Evolutionary conservation across 768 basidiomycete species (phyloP).

Genomic region (Podaxis sp.): DNA sequence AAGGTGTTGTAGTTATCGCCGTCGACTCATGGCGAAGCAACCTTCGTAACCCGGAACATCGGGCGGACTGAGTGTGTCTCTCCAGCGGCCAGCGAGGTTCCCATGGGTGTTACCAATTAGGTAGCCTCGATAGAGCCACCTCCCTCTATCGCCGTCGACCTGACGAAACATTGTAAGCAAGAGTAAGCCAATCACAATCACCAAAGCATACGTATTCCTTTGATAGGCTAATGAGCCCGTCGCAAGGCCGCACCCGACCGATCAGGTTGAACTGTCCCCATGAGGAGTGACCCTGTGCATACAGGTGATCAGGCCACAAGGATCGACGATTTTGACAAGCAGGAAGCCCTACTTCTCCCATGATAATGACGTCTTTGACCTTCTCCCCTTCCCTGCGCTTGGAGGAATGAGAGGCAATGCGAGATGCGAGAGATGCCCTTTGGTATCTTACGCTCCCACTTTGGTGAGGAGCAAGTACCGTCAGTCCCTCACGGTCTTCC

Average conservation of each 20-base stretch:
- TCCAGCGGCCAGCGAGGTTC: constrained; percentile 79
- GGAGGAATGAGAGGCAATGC: background rate
- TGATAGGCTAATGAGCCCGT: constrained; percentile 76
- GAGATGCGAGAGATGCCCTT: constrained; percentile 19
- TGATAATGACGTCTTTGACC: constrained; percentile 56
- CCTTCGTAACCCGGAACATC: constrained; percentile 77
- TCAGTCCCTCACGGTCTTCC: constrained; percentile 44
- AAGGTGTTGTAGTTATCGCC: constrained; percentile 31
- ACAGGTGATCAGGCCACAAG: constrained; percentile 4
- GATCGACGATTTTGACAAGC: background rate
- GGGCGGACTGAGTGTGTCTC: constrained; percentile 71
- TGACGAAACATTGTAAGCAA: constrained; percentile 21
- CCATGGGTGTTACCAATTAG: constrained; percentile 67
- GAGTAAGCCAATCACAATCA: constrained; percentile 9
- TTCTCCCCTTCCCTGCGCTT: constrained; percentile 15
- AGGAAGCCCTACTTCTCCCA: constrained; percentile 56
- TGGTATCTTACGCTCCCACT: constrained; percentile 26
- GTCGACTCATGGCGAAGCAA: constrained; percentile 71
- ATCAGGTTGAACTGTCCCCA: constrained; percentile 85
- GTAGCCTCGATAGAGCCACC: constrained; percentile 85
- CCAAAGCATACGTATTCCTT: constrained; percentile 71
- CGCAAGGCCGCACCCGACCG: constrained; percentile 75
- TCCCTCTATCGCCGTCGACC: constrained; percentile 71
- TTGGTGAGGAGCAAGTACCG: constrained; percentile 40
- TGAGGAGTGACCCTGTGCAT: constrained; percentile 74